Percentiles rank a stretch among this genome's conserved stretches.
Conservation (phyloP, 208 protist species). For the Acanthamoeba rhysodes region DNA sequence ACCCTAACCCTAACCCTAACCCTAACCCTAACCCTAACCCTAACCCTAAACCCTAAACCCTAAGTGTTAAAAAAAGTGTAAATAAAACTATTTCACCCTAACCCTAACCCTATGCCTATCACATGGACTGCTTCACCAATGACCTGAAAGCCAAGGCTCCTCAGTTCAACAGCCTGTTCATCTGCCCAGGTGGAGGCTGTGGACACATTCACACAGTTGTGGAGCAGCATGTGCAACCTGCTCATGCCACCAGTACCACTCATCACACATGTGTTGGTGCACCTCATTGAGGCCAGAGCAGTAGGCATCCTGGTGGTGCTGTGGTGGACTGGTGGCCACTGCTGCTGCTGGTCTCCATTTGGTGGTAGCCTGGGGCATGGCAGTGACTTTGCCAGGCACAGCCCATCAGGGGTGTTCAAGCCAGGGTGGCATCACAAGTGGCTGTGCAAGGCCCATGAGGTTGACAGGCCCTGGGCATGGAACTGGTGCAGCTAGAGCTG, state of each 20-base stretch:
- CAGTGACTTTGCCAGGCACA: too few relatives aligned
- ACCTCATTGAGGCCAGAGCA: background rate
- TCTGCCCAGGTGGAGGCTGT: background rate
- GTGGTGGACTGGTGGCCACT: background rate
- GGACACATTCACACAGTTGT: background rate
- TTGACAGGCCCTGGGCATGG: background rate
- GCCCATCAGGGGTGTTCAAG: background rate
- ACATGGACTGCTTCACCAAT: too few relatives aligned
- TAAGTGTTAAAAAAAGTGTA: too few relatives aligned
- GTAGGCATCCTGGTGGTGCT: background rate
- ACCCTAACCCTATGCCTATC: too few relatives aligned
- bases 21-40: too few relatives aligned
- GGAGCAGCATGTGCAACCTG: background rate
- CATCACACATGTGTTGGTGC: background rate
- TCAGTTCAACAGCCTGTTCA: constrained; percentile 11
- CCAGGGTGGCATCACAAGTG: background rate
- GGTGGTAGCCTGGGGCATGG: background rate
- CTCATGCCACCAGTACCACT: background rate
- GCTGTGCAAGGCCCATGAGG: background rate
- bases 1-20: too few relatives aligned
- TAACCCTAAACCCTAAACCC: too few relatives aligned
- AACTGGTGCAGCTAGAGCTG: background rate
- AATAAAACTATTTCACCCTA: too few relatives aligned
- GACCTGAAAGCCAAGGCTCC: background rate
- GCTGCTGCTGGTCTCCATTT: background rate